Base-by-base conservation (phyloP, 768 basidiomycete species). In the Rubroboletus pulcherrimus region DNA sequence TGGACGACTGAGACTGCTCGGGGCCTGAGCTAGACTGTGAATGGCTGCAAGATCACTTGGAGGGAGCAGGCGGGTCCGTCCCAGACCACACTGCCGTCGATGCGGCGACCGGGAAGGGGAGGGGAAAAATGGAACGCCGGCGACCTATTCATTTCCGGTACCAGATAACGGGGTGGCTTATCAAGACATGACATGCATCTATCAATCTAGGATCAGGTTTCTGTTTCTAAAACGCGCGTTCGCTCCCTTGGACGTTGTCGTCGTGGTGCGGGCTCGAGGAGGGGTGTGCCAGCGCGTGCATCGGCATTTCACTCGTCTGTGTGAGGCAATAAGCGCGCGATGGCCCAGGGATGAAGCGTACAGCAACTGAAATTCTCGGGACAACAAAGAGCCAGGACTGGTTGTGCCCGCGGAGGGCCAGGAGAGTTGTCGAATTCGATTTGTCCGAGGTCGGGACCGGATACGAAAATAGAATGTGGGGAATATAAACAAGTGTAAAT, bases 391-490 rank as follows among this genome's bases (percentile, higher is more conserved):
- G 39, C n/a, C n/a, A n/a, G n/a, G n/a, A n/a, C n/a, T n/a, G n/a
- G n/a, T n/a, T n/a, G n/a, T n/a, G n/a, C n/a, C n/a, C n/a, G 30
- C 29, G 44, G 44, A n/a, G 17, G 21, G 21, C 21, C 21, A 26
- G 30, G 38, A 55, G 54, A 37, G 46, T 61, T 48, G 41, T 41
- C 17, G 53, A 43, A 55, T 50, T 63, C 44, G 47, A 54, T 34
- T 45, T 61, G 31, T 51, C 45, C 39, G 56, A 44, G 53, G 47
- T 43, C 63, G 63, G 63, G 52, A 5, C 63, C 62, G 63, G 24
- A 33, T 12, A 19, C 43, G 19, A 51, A 52, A 49, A 65, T 62
- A 59, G 51, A 57, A 42, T 66, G 64, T 63, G 64, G 64, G 65
- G 64, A 55, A 57, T 56, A 64, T 54, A 59, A 59, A 58, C 21